Conservation (phyloP, 1,139 yeast genomes). For the Candida smagusa region DNA sequence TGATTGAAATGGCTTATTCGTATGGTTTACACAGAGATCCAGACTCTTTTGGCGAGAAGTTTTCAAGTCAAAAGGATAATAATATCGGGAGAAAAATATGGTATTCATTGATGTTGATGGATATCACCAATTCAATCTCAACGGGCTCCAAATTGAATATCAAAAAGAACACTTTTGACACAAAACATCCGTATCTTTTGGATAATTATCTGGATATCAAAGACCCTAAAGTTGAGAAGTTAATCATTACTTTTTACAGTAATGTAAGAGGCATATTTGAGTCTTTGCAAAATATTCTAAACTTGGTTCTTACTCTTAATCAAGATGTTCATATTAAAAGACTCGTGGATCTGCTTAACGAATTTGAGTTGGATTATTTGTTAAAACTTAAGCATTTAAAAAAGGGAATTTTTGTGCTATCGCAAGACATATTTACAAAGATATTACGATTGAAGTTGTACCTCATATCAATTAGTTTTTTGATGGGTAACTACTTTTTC, state of each 20-base stretch:
- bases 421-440: slow-evolving; percentile 3
- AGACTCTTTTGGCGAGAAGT: slow-evolving; percentile 19
- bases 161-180: slow-evolving; percentile 28
- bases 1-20: slow-evolving; percentile 42
- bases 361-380: slow-evolving; percentile 18
- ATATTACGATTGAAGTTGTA: slow-evolving; percentile 10
- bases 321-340: slow-evolving; percentile 18
- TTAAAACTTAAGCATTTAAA: slow-evolving; percentile 15
- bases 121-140: slow-evolving; percentile 33
- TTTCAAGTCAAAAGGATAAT: slow-evolving; percentile 23
- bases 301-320: slow-evolving; percentile 18
- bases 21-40: slow-evolving; percentile 51
- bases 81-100: slow-evolving; percentile 37
- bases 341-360: slow-evolving; percentile 12
- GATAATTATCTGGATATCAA: slow-evolving; percentile 30
- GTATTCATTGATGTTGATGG: slow-evolving; percentile 30
- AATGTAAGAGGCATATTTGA: slow-evolving; percentile 17
- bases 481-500: slow-evolving; percentile 35
- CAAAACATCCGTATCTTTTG: slow-evolving; percentile 26
- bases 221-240: slow-evolving; percentile 25
- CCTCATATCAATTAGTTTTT: slow-evolving; percentile 17
- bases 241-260: slow-evolving; percentile 12
- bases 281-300: slow-evolving; percentile 15
- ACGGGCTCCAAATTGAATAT: slow-evolving; percentile 38
- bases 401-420: slow-evolving; percentile 8